These are phyloP conservation scores for Zasmidium cellare DNA, from an alignment of 2,329 filamentous ascomycete genomes.

Conservation along the genomic window DNA sequence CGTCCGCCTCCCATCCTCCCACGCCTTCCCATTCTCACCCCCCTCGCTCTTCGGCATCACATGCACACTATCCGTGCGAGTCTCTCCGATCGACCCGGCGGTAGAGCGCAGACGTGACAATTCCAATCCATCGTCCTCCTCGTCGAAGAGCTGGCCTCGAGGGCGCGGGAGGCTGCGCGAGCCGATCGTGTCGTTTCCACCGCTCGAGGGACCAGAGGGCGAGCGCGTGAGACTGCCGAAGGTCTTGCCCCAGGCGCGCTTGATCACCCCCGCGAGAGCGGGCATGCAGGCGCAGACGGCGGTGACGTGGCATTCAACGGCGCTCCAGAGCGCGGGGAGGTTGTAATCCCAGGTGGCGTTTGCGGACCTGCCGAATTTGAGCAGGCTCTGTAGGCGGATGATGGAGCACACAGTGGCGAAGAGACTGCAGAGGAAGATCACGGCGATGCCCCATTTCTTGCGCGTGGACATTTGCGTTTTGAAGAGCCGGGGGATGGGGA, in stretches of 20 bases:
- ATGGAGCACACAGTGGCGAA: conserved; percentile 23
- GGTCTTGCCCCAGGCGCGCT: conserved; percentile 1
- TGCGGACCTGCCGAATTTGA: conserved; percentile 5
- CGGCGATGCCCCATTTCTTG: conserved; percentile 8
- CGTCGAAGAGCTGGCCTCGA: not conserved
- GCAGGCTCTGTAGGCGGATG: conserved; percentile 12
- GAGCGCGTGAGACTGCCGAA: not conserved
- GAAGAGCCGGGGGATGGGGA: conserved; percentile 13
- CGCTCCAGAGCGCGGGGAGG: conserved; percentile 17
- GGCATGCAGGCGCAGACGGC: conserved; percentile 24
- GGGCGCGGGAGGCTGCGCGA: too few relatives aligned
- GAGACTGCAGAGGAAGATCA: conserved; percentile 17
- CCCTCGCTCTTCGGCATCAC: not conserved
- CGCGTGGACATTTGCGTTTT: not conserved
- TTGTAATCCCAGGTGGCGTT: conserved; percentile 22
- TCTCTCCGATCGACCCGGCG: not conserved
- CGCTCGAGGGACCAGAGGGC: not conserved
- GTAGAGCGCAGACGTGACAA: not conserved
- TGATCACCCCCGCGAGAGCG: conserved; percentile 12
- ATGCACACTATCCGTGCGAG: not conserved
- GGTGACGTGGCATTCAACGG: conserved; percentile 17
- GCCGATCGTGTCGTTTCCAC: too few relatives aligned
- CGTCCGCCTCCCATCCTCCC: not conserved
- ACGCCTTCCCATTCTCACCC: not conserved
- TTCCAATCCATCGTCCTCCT: not conserved